Evolutionary conservation across 129 eudicot species (phyloP), one percentile per base, ranked within the genome.

Genomic region (Helianthus tuberosus): DNA sequence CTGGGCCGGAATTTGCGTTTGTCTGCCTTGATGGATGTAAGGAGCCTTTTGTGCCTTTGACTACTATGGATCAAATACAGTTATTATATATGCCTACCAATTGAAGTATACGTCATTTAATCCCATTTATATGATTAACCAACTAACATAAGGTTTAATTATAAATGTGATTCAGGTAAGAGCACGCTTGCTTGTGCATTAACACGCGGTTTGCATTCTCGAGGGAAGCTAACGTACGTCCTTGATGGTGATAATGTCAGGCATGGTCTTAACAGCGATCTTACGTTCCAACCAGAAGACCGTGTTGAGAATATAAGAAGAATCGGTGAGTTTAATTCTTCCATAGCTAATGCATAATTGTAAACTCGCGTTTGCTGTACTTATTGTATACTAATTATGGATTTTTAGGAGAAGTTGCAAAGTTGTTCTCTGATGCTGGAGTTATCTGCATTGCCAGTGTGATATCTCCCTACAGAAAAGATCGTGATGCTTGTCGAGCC

Each of bases 221-320:
- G 85, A 81, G 97, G 97, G 81, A 94, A 94, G 84, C 87, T 91
- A 67, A 78, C 97, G 11, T 94, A 91, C 72, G 72, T 94, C 72
- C 99, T 94, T 54, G 99, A 94, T 72, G 99, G 99, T 81, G 99
- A 94, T 81, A 94, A 94, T 82, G 85, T 92, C 77, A 88, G 99
- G 78, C 97, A 94, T 76, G 99, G 99, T 78, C 88, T 94, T 29
- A 94, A 94, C 77, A 68, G 87, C 32, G 89, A 94, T 78, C 97
- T 94, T 53, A 84, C 88, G 78, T 94, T 94, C 67, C 83, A 80
- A 85, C 83, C 97, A 38, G 97, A 91, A 79, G 97, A 94, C 73
- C 96, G 99, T 69, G 89, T 79, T 25, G 99, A 94, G 80, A 94
- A 94, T 73, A 91, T 94, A 48, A 78, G 99, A 58, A 88, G 99